A percentile compares a stretch with the other conserved stretches of the same genome.
Conservation (phyloP, 768 basidiomycete genomes). For the Pisolithus orientalis region DNA sequence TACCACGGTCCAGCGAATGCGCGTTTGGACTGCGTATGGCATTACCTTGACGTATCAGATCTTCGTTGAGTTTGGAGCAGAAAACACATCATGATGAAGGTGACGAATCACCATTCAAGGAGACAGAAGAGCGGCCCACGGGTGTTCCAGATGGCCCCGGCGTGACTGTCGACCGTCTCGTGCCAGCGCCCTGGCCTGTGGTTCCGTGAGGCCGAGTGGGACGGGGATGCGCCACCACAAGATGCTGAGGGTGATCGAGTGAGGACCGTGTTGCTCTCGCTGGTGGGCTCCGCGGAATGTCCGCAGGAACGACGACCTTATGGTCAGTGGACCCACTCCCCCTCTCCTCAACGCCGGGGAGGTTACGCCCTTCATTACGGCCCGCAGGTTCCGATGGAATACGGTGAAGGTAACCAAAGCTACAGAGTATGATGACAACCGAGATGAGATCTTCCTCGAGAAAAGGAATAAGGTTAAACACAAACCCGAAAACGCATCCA, state of each 20-base stretch:
- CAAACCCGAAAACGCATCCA: slow-evolving; percentile 93
- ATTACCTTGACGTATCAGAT: slow-evolving; percentile 27
- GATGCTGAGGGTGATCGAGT: slow-evolving; percentile 8
- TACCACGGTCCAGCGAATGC: slow-evolving; percentile 16
- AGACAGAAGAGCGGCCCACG: slow-evolving; percentile 30
- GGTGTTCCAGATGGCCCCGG: slow-evolving; percentile 27
- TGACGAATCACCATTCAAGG: slow-evolving; percentile 45
- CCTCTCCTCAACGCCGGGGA: slow-evolving; percentile 46
- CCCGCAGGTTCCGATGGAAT: slow-evolving; percentile 76
- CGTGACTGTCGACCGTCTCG: slow-evolving; percentile 21
- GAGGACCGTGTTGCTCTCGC: background rate
- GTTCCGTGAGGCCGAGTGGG: slow-evolving; percentile 20
- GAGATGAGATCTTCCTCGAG: background rate
- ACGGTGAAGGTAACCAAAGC: slow-evolving; percentile 88
- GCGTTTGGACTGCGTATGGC: slow-evolving; percentile 15
- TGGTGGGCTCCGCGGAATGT: slow-evolving; percentile 25
- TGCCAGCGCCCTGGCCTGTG: slow-evolving; percentile 18
- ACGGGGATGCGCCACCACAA: slow-evolving; percentile 23
- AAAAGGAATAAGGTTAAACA: slow-evolving; percentile 8
- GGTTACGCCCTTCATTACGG: slow-evolving; percentile 49
- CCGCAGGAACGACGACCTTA: slow-evolving; percentile 70
- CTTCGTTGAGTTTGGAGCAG: slow-evolving; percentile 29
- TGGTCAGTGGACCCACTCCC: slow-evolving; percentile 54
- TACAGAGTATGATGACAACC: slow-evolving; percentile 24
- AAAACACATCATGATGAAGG: slow-evolving; percentile 29